Evolutionary conservation across 2,329 filamentous ascomycete genomes (phyloP).

Genomic region (Knufia fluminis): DNA sequence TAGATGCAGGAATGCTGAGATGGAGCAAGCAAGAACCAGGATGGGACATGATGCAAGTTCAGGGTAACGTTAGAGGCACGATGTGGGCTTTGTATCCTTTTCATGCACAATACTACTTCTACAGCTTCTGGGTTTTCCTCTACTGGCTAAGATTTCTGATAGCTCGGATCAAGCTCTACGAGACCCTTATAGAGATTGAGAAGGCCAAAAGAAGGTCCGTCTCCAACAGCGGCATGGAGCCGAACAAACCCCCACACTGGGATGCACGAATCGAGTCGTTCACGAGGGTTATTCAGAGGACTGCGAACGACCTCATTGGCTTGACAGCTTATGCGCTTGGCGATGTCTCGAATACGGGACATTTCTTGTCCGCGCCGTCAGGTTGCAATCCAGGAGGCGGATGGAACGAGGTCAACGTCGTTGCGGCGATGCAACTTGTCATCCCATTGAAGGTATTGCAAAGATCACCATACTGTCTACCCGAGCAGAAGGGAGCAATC

Average conservation of each 20-base stretch:
- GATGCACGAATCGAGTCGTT: slow-evolving; percentile 13
- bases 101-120: slow-evolving; percentile 18
- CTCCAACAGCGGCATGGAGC: neutral
- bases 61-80: slow-evolving; percentile 12
- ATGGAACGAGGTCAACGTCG: slow-evolving; percentile 17
- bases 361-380: slow-evolving; percentile 16
- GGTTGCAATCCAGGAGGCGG: slow-evolving; percentile 10
- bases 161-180: slow-evolving; percentile 23
- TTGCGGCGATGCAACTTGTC: slow-evolving; percentile 22
- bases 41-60: slow-evolving; percentile 20
- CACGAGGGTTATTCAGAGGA: slow-evolving; percentile 1
- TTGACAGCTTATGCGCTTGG: slow-evolving; percentile 21
- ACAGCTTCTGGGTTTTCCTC: slow-evolving; percentile 20
- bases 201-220: slow-evolving; percentile 7
- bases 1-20: slow-evolving; percentile 16
- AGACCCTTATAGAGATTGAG: slow-evolving; percentile 18
- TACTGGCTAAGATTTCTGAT: slow-evolving; percentile 21
- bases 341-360: slow-evolving; percentile 17
- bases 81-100: slow-evolving; percentile 21
- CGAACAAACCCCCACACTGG: neutral
- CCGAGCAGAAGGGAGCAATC: slow-evolving; percentile 19
- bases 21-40: slow-evolving; percentile 21
- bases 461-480: slow-evolving; percentile 16
- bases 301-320: slow-evolving; percentile 13
- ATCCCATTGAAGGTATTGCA: slow-evolving; percentile 21